A percentile compares a stretch with the other conserved stretches of the same genome.
These are phyloP conservation scores for Starmera quercuum DNA, from an alignment of 805 yeast genomes.

Conservation along the genomic window DNA sequence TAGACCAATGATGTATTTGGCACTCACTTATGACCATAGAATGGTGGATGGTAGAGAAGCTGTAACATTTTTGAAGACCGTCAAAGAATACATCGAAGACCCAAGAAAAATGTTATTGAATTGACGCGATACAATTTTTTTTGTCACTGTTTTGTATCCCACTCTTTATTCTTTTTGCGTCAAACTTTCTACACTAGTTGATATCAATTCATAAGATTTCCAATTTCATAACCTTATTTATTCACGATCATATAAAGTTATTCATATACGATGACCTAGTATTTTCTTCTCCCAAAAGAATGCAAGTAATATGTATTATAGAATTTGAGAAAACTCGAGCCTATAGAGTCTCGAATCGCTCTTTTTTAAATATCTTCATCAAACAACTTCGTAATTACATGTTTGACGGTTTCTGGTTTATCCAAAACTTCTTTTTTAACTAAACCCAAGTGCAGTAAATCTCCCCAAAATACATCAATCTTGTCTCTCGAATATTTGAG, in stretches of 20 bases:
- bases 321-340: too few species aligned
- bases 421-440: conserved; percentile 24
- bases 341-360: too few species aligned
- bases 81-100: conserved; percentile 96
- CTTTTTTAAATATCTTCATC: too few species aligned
- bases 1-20: conserved; percentile 99
- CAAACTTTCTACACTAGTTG: neutral
- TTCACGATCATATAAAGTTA: neutral
- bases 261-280: neutral
- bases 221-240: neutral
- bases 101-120: conserved; percentile 92
- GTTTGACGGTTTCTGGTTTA: conserved; percentile 30
- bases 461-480: conserved; percentile 66
- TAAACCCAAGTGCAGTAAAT: conserved; percentile 55
- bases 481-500: conserved; percentile 70
- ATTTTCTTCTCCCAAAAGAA: too few species aligned
- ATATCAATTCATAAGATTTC: neutral
- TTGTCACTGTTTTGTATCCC: too few species aligned
- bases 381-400: conserved; percentile 13
- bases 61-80: conserved; percentile 90
- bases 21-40: conserved; percentile 97
- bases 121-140: conserved; percentile 14
- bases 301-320: too few species aligned
- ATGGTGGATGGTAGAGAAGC: conserved; percentile 98
- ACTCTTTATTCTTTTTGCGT: too few species aligned